Base-by-base conservation (phyloP, 2,329 filamentous ascomycete species). In the Emmonsia crescens region DNA sequence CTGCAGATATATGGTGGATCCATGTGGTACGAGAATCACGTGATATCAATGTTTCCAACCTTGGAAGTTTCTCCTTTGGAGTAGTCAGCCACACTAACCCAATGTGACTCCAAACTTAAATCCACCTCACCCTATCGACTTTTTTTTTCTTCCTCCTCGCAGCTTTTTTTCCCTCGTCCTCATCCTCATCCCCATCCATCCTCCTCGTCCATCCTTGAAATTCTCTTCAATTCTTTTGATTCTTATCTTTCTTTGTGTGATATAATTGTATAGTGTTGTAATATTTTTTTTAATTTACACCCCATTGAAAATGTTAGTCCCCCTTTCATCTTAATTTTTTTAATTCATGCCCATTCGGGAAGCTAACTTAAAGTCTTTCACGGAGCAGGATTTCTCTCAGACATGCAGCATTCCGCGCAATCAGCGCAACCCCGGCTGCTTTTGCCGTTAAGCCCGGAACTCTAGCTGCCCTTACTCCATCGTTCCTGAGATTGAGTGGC, bases 401-500 rank as follows among this genome's bases (percentile, higher is more conserved):
- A 61, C 63, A 64, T 54, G 61, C 61, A 9, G 54, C 59, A 24
- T 64, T 62, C 63, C 63, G 63, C 63, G 63, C 63, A 16, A 46
- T 62, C 21, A 57, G 48, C 52, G 60, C 54, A 6, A 31, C 52
- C n/a, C 33, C 63, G 5, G 40, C 60, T 36, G 48, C 36, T 10
- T 44, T 62, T 29, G 29, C 61, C 31, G 60, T 44, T 29, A 61
- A 62, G 60, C 56, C 62, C 16, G 24, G 60, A 38, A 51, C 58
- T 33, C 31, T 79, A 63, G 71, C 74, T 56, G 71, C 75, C 3
- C 63, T 74, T 60, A 71, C 72, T 59, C 73, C 74, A 38, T 71
- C 73, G 48, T 61, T 71, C 31, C 63, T 73, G 59, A 68, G 67
- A 63, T 70, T 77, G 66, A 70, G 71, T 65, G 71, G 75, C 66